Conservation (phyloP, 176 grass and related monocot species). For the Hordeum marinum region DNA sequence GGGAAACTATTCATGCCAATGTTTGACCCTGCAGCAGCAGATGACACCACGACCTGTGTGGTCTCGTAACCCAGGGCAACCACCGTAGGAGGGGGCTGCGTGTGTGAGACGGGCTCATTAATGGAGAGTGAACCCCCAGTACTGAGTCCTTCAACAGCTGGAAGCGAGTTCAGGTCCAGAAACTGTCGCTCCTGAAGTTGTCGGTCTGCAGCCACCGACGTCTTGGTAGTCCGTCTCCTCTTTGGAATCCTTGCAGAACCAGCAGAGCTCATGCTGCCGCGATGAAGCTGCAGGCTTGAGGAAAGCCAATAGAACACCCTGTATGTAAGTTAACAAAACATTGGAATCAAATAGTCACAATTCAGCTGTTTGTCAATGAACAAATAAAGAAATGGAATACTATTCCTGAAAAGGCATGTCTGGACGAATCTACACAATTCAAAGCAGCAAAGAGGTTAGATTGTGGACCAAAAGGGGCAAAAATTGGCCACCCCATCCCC, state of each 20-base stretch:
- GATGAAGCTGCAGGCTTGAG: background rate
- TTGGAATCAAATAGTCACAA: background rate
- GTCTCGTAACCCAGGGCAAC: background rate
- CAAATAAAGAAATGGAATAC: background rate
- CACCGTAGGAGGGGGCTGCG: background rate
- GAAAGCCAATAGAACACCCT: background rate
- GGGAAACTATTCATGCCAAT: constrained; percentile 38
- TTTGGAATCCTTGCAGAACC: constrained; percentile 16
- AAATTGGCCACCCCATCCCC: background rate
- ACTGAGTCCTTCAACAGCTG: constrained; percentile 28
- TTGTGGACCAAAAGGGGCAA: background rate
- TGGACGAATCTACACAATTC: background rate
- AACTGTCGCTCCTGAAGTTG: constrained; percentile 16
- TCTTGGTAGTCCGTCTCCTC: constrained; percentile 37
- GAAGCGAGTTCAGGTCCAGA: constrained; percentile 41
- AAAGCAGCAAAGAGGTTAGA: background rate
- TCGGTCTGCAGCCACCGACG: background rate
- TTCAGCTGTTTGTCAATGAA: background rate
- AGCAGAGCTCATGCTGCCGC: constrained; percentile 23
- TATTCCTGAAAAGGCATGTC: background rate
- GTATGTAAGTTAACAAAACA: background rate
- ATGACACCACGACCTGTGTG: constrained; percentile 3
- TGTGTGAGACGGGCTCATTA: background rate
- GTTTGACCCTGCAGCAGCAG: background rate
- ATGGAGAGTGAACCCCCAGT: background rate